A percentile compares a stretch with the other conserved stretches of the same genome.
Evolutionary conservation across 2,329 filamentous ascomycete species (phyloP).

Genomic region (Colletotrichum tabaci): DNA sequence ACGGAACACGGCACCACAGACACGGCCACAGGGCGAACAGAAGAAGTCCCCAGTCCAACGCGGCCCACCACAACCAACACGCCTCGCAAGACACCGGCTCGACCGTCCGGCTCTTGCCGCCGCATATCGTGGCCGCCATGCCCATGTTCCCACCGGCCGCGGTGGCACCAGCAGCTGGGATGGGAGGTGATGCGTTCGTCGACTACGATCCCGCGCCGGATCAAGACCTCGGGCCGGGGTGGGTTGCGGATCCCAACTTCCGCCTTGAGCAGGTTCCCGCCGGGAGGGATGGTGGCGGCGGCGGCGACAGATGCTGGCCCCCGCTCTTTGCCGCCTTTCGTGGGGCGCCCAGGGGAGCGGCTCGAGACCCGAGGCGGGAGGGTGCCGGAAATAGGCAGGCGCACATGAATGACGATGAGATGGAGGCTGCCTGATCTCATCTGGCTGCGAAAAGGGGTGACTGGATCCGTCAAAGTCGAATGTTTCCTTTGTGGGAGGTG

Average conservation of each 20-base stretch:
- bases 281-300: constrained; percentile 5
- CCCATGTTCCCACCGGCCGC: constrained; percentile 20
- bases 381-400: not conserved
- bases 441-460: not conserved
- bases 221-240: constrained; percentile 27
- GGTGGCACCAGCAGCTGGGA: constrained; percentile 14
- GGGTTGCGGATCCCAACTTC: constrained; percentile 19
- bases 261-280: constrained; percentile 14
- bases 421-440: constrained; percentile 19
- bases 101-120: constrained; percentile 20
- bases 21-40: not conserved
- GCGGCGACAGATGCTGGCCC: constrained; percentile 26
- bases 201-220: constrained; percentile 32
- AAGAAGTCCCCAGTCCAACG: not conserved
- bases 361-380: constrained; percentile 20
- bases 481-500: no score
- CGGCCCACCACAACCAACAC: not conserved
- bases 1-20: not conserved
- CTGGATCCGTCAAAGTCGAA: no score
- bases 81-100: not conserved
- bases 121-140: constrained; percentile 30
- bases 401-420: constrained; percentile 26
- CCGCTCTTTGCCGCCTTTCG: constrained; percentile 31
- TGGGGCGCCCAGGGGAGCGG: constrained; percentile 8
- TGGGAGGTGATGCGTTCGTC: constrained; percentile 34